Evolutionary conservation across 805 yeast genomes (phyloP).

Genomic region (Dipodascopsis tothii): DNA sequence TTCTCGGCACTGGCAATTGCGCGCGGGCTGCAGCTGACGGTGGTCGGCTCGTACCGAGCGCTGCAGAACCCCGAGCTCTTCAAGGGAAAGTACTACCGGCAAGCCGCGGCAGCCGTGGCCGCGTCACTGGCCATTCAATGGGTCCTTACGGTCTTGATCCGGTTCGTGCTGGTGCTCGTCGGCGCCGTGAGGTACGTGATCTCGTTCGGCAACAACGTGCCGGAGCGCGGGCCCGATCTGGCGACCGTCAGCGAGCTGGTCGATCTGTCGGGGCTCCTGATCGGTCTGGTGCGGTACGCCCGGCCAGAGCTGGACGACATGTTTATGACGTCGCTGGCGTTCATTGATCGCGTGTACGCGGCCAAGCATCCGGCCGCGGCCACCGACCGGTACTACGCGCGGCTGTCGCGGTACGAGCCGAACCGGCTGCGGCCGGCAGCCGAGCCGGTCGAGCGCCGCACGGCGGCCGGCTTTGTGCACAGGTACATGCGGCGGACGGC

Average conservation of each 20-base stretch:
- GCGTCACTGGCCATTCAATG: conserved; percentile 37
- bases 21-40: conserved; percentile 48
- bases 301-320: conserved; percentile 37
- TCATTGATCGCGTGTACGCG: conserved; percentile 36
- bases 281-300: conserved; percentile 34
- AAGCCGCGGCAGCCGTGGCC: conserved; percentile 34
- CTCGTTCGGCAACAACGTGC: background rate
- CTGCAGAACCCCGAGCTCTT: conserved; percentile 39
- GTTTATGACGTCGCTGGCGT: conserved; percentile 36
- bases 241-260: conserved; percentile 31
- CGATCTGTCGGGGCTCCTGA: conserved; percentile 37
- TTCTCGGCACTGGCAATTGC: conserved; percentile 43
- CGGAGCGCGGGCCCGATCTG: background rate
- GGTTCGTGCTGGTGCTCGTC: conserved; percentile 1
- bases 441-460: background rate
- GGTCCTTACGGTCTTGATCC: conserved; percentile 11
- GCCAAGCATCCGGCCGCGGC: conserved; percentile 34
- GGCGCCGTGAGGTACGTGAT: conserved; percentile 1
- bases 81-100: conserved; percentile 33
- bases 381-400: conserved; percentile 9
- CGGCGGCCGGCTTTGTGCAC: conserved; percentile 24
- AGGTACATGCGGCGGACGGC: conserved; percentile 29
- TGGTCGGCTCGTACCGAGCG: conserved; percentile 44
- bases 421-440: background rate
- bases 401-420: conserved; percentile 7